phyloP scores from a whole-genome alignment of 2,329 filamentous ascomycete genomes.

The Lachnellula arida region DNA sequence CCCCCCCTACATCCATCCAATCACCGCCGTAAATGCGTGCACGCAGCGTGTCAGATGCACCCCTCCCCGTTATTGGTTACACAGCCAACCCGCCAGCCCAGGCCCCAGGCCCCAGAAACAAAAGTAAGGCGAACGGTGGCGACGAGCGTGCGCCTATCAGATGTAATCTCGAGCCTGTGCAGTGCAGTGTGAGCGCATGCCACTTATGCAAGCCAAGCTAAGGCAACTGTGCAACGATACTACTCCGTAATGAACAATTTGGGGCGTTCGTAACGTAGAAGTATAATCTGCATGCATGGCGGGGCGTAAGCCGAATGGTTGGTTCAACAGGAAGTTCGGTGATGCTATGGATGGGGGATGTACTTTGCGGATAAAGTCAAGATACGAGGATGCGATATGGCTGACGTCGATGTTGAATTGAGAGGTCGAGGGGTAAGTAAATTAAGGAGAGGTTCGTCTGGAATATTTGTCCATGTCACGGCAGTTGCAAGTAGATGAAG shows the following conservation, averaged over 20 bases:
- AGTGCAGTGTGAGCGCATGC: too few species aligned
- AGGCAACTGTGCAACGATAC: background rate
- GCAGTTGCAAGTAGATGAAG: background rate
- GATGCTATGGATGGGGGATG: background rate
- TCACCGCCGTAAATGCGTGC: background rate
- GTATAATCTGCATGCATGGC: too few species aligned
- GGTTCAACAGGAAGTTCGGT: too few species aligned
- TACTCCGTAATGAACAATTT: background rate
- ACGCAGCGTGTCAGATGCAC: background rate
- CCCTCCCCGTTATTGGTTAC: too few species aligned
- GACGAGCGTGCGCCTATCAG: background rate
- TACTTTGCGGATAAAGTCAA: background rate
- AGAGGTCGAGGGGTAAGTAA: background rate
- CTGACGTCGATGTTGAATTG: background rate
- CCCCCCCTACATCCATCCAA: too few species aligned
- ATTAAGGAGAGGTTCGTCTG: background rate
- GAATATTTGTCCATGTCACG: background rate
- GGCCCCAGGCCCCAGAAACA: background rate
- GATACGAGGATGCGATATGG: background rate
- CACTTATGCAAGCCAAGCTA: background rate
- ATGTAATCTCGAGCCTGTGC: too few species aligned
- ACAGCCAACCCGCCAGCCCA: background rate
- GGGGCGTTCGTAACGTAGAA: too few species aligned
- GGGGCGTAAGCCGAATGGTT: too few species aligned
- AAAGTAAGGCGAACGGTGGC: conserved; percentile 5